Conservation (phyloP, 768 basidiomycete species). For the Rhodocollybia butyracea region DNA sequence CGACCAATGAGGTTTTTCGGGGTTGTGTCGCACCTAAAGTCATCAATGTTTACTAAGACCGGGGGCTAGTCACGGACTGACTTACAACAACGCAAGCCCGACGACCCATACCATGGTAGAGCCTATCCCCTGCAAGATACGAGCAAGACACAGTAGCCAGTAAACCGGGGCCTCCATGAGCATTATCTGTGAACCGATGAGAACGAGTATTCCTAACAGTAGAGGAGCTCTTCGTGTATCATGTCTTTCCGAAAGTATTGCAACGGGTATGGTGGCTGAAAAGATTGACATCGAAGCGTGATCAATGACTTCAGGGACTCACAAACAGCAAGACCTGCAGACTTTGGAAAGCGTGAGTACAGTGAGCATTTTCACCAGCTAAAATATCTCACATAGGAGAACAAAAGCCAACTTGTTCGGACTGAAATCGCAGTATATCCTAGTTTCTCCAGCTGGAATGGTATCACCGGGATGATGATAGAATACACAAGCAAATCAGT, state of each 20-base stretch:
- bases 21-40: slow-evolving; percentile 49
- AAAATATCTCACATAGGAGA: slow-evolving; percentile 43
- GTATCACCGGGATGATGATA: slow-evolving; percentile 59
- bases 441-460: slow-evolving; percentile 55
- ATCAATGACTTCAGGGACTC: slow-evolving; percentile 18
- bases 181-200: slow-evolving; percentile 54
- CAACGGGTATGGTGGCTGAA: slow-evolving; percentile 60
- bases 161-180: slow-evolving; percentile 62
- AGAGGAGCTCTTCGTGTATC: slow-evolving; percentile 45
- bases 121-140: slow-evolving; percentile 56
- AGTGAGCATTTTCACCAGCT: not conserved
- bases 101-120: slow-evolving; percentile 64
- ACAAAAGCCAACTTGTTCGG: slow-evolving; percentile 58
- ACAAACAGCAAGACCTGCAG: slow-evolving; percentile 55
- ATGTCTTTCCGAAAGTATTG: slow-evolving; percentile 51
- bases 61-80: not conserved
- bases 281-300: not conserved
- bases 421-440: slow-evolving; percentile 43
- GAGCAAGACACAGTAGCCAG: slow-evolving; percentile 54
- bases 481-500: slow-evolving; percentile 61
- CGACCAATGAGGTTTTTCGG: slow-evolving; percentile 47
- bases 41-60: not conserved
- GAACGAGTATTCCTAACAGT: slow-evolving; percentile 43
- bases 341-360: slow-evolving; percentile 28
- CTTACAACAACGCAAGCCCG: slow-evolving; percentile 56